Evolutionary conservation across 2,329 filamentous ascomycete genomes (phyloP), one percentile per base, ranked within the genome.

Genomic region (Fusarium torulosum): DNA sequence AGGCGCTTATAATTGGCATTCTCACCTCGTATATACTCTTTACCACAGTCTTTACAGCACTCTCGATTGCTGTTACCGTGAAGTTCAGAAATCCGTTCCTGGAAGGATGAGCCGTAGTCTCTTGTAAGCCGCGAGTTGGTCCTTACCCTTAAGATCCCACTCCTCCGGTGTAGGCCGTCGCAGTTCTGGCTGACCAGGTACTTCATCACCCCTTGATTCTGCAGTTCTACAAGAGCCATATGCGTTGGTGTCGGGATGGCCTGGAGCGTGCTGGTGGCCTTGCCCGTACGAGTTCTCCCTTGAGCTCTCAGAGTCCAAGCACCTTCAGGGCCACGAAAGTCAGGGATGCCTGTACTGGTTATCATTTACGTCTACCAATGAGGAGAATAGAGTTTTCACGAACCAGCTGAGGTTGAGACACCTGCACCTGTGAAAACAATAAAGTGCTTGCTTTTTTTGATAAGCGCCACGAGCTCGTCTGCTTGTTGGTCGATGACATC

Each of bases 31-130:
- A 84, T 77, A 25, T 82, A 84, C 52, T 84, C 80, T 29, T 82
- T 81, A 0, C 77, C 78, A 35, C 81, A 84, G 11, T 79, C 76
- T 41, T 78, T 77, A 63, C 82, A 84, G 27, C 72, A 79, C 52
- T 84, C 82, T 1, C 78, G 77, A 41, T 83, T 84, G 35, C 77
- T 83, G 44, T 84, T 84, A 0, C 82, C 81, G 29, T 84, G 82
- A 1, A 84, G 75, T 54, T 84, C 82, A 0, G 82, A 82, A 43
- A 84, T 82, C 11, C 51, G 77, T 9, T 79, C 75, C 81, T 83
- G 40, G 2, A 55, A 3, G 2, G 7, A 14, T 41, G 15, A 63
- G 40, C 6, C 6, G 3, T 6, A 1, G 2, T 1, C 4, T 1
- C 2, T 13, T 0, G 6, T 13, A 1, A 3, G 1, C 11, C 7